Evolutionary conservation across 2,329 filamentous ascomycete species (phyloP), one percentile per base, ranked within the genome.

Genomic region (Xylariaceae sp.): DNA sequence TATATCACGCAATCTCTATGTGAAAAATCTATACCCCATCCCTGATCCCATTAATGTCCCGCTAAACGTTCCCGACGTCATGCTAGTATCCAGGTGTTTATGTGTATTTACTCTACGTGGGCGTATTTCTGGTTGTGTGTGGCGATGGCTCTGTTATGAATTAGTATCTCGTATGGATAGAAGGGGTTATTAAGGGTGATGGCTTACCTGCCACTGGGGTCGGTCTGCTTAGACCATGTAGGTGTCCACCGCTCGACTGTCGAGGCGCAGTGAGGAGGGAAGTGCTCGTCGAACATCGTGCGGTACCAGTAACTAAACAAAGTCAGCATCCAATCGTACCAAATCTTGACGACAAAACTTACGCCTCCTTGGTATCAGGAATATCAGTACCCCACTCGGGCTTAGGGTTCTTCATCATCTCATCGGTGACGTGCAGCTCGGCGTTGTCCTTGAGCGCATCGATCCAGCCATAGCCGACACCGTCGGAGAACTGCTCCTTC

Each of bases 401-500:
- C 83, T 96, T 97, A 65, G 94, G 93, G 84, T 95, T 93, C 82
- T 92, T 92, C 89, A 97, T 91, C 87, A 95, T 92, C 81, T 97
- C 93, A 72, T 99, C 93, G 15, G 90, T 96, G 58, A 99, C 88
- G 59, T 94, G 85, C 65, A 87, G 75, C 77, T 95, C 92, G 39
- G 94, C 94, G 71, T 88, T 90, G 77, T 97, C 94, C 83, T 97
- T 97, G 70, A 99, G 85, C 5, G 88, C 89, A 72, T 99, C 94
- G 73, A 99, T 99, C 94, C 94, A 99, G 64, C 94, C 92, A 79
- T 99, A 99, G 59, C 94, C 94, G 59, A 99, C 94, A 73, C 94
- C 95, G 71, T 99, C 95, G 60, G 89, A 95, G 81, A 99, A 99
- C 79, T 99, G 94, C 80, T 99, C 94, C 86, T 99, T 99, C 78